Evolutionary conservation across 2,329 filamentous ascomycete species (phyloP), one percentile per base, ranked within the genome.

Genomic region (Ascochyta koolunga): DNA sequence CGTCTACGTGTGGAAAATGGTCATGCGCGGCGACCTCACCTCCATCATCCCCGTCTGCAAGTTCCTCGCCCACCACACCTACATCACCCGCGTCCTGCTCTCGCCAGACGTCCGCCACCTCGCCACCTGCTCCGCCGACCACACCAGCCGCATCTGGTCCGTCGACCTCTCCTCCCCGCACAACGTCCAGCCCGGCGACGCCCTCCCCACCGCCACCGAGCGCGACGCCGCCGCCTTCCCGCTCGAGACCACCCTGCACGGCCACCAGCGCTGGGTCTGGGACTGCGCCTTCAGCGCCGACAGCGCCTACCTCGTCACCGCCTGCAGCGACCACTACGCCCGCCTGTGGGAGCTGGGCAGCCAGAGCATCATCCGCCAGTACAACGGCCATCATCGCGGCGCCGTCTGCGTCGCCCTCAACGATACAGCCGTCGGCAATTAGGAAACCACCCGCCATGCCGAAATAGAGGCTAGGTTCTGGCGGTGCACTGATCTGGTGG

Each of bases 221-320:
- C 70, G 73, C 46, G 73, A 75, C 68, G 77, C 71, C 8, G 84
- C 82, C 73, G 88, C 81, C 36, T 95, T 90, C 64, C 89, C 88
- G 9, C 84, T 96, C 18, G 90, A 96, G 76, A 92, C 91, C 2
- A 96, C 91, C 1, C 84, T 97, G 1, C 89, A 89, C 19, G 91
- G 90, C 49, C 93, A 97, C 76, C 93, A 97, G 77, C 87, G 93
- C 48, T 97, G 93, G 93, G 93, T 97, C 1, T 97, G 93, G 93
- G 93, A 97, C 74, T 97, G 93, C 69, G 93, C 93, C 0, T 97
- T 97, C 77, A 93, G 89, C 58, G 93, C 93, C 22, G 93, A 97
- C 73, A 93, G 89, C 29, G 93, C 93, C 0, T 97, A 97, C 69
- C 81, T 97, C 6, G 93, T 97, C 11, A 97, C 93, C 0, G 92